Evolutionary conservation across 768 basidiomycete species (phyloP).

Genomic region (Phanerochaete carnosa): DNA sequence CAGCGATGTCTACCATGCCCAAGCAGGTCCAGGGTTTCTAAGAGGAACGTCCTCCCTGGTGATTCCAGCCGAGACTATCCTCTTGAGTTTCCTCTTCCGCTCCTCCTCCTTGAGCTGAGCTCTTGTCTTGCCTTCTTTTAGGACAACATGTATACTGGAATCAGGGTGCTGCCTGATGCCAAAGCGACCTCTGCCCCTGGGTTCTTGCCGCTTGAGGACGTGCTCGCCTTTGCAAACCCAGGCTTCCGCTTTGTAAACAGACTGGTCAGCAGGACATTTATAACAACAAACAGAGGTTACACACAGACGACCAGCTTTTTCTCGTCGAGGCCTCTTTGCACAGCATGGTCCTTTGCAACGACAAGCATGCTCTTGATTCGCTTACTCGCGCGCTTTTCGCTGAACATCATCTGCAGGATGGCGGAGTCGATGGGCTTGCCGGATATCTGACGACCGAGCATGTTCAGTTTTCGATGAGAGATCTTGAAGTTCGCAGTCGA

Average conservation of each 20-base stretch:
- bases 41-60: slow-evolving; percentile 79
- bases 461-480: slow-evolving; percentile 89
- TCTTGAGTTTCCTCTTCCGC: slow-evolving; percentile 63
- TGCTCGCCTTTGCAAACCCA: slow-evolving; percentile 90
- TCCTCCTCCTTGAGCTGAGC: slow-evolving; percentile 64
- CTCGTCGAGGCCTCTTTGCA: slow-evolving; percentile 66
- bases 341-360: slow-evolving; percentile 83
- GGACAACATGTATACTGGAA: slow-evolving; percentile 68
- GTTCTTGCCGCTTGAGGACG: slow-evolving; percentile 64
- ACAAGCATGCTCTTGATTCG: slow-evolving; percentile 88
- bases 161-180: slow-evolving; percentile 78
- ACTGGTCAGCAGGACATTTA: neutral
- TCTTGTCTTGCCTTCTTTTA: slow-evolving; percentile 79
- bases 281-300: slow-evolving; percentile 28
- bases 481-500: slow-evolving; percentile 93
- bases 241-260: slow-evolving; percentile 61
- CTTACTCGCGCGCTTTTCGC: slow-evolving; percentile 84
- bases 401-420: slow-evolving; percentile 96
- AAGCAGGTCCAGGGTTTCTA: slow-evolving; percentile 65
- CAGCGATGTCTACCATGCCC: slow-evolving; percentile 65
- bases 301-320: slow-evolving; percentile 78
- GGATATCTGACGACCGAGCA: slow-evolving; percentile 81
- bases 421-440: slow-evolving; percentile 93
- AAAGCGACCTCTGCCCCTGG: slow-evolving; percentile 76
- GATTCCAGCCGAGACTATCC: slow-evolving; percentile 76